Percentiles rank a stretch among this genome's conserved stretches.
These are phyloP conservation scores for Eucalyptus decipiens DNA, from an alignment of 345 rosid genomes.

Conservation along the genomic window DNA sequence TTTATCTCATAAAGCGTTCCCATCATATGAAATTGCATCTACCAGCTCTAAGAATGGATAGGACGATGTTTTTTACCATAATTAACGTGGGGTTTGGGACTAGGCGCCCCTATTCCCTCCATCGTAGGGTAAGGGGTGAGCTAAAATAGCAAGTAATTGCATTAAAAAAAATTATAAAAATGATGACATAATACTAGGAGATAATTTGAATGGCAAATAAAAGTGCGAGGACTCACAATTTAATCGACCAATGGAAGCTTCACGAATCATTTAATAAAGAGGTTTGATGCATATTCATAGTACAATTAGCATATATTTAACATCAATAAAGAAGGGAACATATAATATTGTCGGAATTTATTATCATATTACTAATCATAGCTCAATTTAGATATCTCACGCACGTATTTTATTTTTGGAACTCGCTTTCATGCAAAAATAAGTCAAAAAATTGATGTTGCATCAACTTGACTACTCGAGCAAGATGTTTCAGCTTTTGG, in stretches of 20 bases:
- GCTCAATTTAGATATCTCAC: neutral
- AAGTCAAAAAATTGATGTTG: neutral
- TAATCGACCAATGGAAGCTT: neutral
- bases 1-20: neutral
- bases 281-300: neutral
- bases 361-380: neutral
- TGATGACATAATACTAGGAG: neutral
- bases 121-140: neutral
- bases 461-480: too few relatives aligned
- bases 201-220: neutral
- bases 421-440: neutral
- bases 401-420: neutral
- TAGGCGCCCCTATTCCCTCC: neutral
- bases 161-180: neutral
- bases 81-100: neutral
- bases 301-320: neutral
- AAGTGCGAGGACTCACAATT: neutral
- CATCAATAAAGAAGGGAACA: neutral
- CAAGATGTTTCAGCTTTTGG: too few relatives aligned
- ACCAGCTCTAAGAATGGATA: neutral
- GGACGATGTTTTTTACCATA: neutral
- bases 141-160: neutral
- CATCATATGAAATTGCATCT: neutral
- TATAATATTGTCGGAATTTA: neutral
- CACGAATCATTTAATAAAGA: neutral